phyloP scores from a whole-genome alignment of 2,329 filamentous ascomycete genomes.

The Nectriaceae sp. region DNA sequence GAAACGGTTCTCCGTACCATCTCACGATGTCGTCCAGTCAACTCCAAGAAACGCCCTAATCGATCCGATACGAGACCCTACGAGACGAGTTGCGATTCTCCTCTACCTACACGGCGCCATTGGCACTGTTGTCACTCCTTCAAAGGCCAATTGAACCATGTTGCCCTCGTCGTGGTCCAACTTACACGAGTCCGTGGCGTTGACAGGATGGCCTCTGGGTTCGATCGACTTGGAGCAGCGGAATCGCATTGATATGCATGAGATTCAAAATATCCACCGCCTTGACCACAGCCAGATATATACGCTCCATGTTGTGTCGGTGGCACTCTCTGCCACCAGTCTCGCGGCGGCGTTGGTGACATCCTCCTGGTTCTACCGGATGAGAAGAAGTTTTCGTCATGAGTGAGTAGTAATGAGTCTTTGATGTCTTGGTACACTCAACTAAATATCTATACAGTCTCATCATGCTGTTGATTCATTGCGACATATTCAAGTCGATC shows the following conservation, averaged over 20 bases:
- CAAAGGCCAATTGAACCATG: no score
- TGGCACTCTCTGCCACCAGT: constrained; percentile 53
- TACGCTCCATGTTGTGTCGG: constrained; percentile 30
- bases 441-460: constrained; percentile 56
- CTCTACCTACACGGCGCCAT: no score
- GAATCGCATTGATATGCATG: no score
- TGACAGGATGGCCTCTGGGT: no score
- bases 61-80: not conserved
- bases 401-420: constrained; percentile 41
- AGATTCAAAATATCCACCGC: constrained; percentile 20
- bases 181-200: no score
- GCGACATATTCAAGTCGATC: constrained; percentile 69
- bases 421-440: not conserved
- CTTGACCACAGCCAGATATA: constrained; percentile 20
- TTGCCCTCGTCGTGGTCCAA: no score
- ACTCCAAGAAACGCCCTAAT: not conserved
- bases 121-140: no score
- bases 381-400: constrained; percentile 74
- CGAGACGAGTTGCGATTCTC: no score
- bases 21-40: not conserved
- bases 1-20: not conserved
- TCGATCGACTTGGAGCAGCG: no score
- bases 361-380: constrained; percentile 73
- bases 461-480: constrained; percentile 72
- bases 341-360: constrained; percentile 56